Percentiles rank a stretch among this genome's conserved stretches.
Conservation (phyloP, 176 grass and related monocot genomes). For the Raddia distichophylla region DNA sequence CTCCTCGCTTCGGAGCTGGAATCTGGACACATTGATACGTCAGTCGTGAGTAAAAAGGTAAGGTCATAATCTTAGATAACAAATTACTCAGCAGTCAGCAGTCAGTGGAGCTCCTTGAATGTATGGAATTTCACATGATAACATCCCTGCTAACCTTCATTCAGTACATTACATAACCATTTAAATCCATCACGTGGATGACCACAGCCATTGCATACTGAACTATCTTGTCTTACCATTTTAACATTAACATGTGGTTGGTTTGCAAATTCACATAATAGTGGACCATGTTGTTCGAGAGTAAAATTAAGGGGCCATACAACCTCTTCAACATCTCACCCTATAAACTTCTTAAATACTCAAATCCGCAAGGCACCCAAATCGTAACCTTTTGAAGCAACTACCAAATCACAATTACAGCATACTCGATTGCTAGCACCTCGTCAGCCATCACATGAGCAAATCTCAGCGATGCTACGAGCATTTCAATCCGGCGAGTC, state of each 20-base stretch:
- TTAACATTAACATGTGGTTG: background rate
- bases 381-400: background rate
- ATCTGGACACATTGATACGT: slow-evolving; percentile 47
- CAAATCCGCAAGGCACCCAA: background rate
- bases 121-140: background rate
- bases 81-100: background rate
- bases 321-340: background rate
- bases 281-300: background rate
- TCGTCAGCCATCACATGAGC: background rate
- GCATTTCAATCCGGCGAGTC: background rate
- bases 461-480: background rate
- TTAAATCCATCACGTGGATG: background rate
- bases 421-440: background rate
- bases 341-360: slow-evolving; percentile 2
- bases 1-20: slow-evolving; percentile 91
- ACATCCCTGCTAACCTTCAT: background rate
- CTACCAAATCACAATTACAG: background rate
- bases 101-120: background rate
- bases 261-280: background rate
- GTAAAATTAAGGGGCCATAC: background rate
- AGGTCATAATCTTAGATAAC: background rate
- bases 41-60: background rate
- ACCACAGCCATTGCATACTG: background rate
- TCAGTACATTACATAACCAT: background rate
- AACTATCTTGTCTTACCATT: background rate